Percentiles rank a stretch among this genome's conserved stretches.
Conservation (phyloP, 345 rosid species). For the Citrus australasica region DNA sequence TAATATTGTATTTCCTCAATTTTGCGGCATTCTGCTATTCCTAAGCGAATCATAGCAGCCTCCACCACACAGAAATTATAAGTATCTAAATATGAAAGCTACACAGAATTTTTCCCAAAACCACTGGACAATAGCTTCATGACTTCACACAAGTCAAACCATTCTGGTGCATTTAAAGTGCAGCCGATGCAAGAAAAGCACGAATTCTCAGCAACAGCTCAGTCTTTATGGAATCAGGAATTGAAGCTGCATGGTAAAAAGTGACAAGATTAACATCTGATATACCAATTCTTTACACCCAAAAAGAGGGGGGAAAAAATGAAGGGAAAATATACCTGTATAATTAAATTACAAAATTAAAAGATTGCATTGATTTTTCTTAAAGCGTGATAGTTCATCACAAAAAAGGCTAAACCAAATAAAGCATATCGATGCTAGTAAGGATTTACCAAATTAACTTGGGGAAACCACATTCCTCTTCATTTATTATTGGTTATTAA, state of each 20-base stretch:
- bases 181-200: constrained; percentile 36
- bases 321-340: background rate
- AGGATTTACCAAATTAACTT: background rate
- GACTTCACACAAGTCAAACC: background rate
- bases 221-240: constrained; percentile 52
- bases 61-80: background rate
- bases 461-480: background rate
- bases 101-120: background rate
- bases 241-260: constrained; percentile 37
- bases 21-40: background rate
- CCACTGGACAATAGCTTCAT: background rate
- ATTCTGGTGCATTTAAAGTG: constrained; percentile 29
- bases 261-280: background rate
- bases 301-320: background rate
- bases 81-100: background rate
- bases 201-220: constrained; percentile 55
- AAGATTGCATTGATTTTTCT: background rate
- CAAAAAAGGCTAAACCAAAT: too few species aligned
- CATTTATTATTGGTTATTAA: background rate
- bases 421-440: background rate
- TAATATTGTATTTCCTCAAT: background rate
- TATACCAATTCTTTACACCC: background rate
- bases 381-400: background rate
- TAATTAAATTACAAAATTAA: background rate
- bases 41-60: background rate